These are phyloP conservation scores for Nicotiana tomentosiformis DNA, from an alignment of 257 asterid species.

Conservation along the genomic window DNA sequence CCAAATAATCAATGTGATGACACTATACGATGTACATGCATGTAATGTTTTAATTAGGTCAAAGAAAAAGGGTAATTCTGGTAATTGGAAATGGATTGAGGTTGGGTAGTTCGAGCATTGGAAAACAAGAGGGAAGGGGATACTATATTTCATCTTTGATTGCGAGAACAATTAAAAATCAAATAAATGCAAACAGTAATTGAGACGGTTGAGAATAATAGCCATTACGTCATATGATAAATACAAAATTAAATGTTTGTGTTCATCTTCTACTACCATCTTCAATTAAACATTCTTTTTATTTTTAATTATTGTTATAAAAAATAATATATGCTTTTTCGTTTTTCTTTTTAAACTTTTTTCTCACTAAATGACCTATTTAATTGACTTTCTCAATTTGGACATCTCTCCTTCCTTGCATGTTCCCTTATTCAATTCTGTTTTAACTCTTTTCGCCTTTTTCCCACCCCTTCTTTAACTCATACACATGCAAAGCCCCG, in stretches of 20 bases:
- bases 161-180: conserved; percentile 63
- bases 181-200: conserved; percentile 80
- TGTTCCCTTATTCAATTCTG: conserved; percentile 1
- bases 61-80: conserved; percentile 27
- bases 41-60: conserved; percentile 41
- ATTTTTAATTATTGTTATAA: background rate
- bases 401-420: background rate
- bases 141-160: conserved; percentile 33
- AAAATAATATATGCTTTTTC: background rate
- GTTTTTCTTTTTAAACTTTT: background rate
- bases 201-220: conserved; percentile 85
- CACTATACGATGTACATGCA: conserved; percentile 25
- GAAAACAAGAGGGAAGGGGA: conserved; percentile 12
- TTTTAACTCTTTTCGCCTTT: background rate
- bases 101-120: conserved; percentile 42
- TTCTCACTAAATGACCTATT: conserved; percentile 8
- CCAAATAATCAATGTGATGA: conserved; percentile 25
- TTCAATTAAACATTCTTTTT: background rate
- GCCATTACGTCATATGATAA: conserved; percentile 68
- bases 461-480: conserved; percentile 14
- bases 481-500: conserved; percentile 7
- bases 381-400: background rate
- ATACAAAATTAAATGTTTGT: conserved; percentile 48
- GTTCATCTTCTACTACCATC: background rate
- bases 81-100: conserved; percentile 15